Evolutionary conservation across 225 moss, liverwort and hornwort species (phyloP), one percentile per base, ranked within the genome.

Genomic region (Straminergon stramineum): DNA sequence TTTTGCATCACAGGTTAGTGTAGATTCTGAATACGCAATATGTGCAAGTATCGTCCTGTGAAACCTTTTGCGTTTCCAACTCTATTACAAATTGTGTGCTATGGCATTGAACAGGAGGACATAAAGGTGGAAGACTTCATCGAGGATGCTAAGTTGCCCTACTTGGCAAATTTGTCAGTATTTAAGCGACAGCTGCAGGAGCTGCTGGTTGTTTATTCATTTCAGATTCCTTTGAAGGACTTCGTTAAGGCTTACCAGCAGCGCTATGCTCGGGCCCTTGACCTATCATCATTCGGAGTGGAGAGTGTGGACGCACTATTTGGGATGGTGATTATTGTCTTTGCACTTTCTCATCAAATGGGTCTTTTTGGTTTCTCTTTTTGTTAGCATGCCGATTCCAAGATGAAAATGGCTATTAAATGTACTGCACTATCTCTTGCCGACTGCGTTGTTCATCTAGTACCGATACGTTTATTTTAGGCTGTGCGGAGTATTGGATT

Each of bases 181-280:
- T 96, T 98, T 35, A 97, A 93, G 89, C 93, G 87, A 75, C 96
- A 98, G 89, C 81, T 97, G 79, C 93, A 98, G 85, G 96, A 98
- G 88, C 95, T 98, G 39, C 95, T 98, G 57, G 96, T 97, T 75
- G 91, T 95, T 66, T 93, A 96, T 91, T 94, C 94, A 12, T 96
- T 93, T 90, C 92, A 91, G 90, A 96, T 98, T 85, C 91, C 85
- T 51, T 88, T 92, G 56, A 82, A 86, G 24, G 77, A 71, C 31
- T 95, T 98, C 71, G 14, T 87, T 37, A 84, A 41, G 16, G 37
- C 87, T 71, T 98, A 96, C 75, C 89, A 95, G 89, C 91, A 95
- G 85, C 95, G 98, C 41, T 98, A 94, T 85, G 94, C 95, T 15
- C 93, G 89, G 66, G 82, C 35, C 58, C 90, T 98, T 80, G 95